A percentile compares a stretch with the other conserved stretches of the same genome.
phyloP scores from a whole-genome alignment of 1,284 basidiomycete genomes.

The Pascua guehoae region DNA sequence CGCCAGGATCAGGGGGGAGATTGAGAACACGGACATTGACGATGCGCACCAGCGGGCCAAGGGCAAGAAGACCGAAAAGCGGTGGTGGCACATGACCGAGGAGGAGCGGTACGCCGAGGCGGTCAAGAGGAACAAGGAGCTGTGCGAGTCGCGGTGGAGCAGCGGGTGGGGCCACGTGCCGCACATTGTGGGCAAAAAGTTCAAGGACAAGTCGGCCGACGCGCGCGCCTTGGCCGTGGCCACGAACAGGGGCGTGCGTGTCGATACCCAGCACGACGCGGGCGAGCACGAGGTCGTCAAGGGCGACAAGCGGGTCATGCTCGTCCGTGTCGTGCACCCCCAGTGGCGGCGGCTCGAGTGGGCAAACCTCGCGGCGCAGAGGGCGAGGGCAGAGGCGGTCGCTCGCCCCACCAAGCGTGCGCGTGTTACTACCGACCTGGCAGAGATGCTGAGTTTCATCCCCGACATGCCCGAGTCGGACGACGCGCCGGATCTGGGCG shows the following conservation, averaged over 20 bases:
- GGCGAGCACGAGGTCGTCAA: not conserved
- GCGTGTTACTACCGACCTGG: too few species aligned
- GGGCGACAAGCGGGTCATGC: constrained; percentile 25
- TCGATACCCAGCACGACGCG: not conserved
- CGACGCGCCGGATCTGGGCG: too few species aligned
- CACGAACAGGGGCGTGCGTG: not conserved
- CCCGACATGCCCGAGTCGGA: too few species aligned
- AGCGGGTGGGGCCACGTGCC: too few species aligned
- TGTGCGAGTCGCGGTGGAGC: too few species aligned
- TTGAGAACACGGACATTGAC: constrained; percentile 10
- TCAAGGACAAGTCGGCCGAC: not conserved
- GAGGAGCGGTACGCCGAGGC: not conserved
- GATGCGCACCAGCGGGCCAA: not conserved
- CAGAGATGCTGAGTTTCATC: too few species aligned
- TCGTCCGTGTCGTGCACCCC: constrained; percentile 33
- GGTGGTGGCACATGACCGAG: not conserved
- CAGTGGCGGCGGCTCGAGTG: constrained; percentile 24
- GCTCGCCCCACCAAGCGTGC: too few species aligned
- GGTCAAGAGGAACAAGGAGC: too few species aligned
- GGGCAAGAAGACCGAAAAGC: not conserved
- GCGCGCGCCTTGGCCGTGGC: not conserved
- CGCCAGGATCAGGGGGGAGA: constrained; percentile 5
- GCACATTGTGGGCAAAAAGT: not conserved
- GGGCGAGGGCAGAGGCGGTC: too few species aligned
- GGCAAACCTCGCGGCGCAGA: not conserved